These are phyloP conservation scores for Tulasnella sp. DNA, from an alignment of 768 basidiomycete genomes.

Conservation along the genomic window DNA sequence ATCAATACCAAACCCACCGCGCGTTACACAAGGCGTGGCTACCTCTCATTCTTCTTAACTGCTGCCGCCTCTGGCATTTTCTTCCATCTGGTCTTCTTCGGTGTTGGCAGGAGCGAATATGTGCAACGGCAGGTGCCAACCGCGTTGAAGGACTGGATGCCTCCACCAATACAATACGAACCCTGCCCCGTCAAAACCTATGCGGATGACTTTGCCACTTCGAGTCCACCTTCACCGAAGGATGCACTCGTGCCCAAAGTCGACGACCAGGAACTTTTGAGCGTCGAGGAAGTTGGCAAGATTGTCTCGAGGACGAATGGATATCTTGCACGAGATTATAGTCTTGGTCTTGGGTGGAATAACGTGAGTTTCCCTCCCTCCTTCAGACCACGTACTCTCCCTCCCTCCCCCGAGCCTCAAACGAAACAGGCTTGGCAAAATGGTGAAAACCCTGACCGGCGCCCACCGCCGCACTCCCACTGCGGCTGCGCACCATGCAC, in stretches of 20 bases:
- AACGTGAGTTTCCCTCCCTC: conserved; percentile 29
- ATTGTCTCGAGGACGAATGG: conserved; percentile 34
- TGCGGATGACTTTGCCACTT: background rate
- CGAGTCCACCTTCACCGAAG: background rate
- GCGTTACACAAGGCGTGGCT: background rate
- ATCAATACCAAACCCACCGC: conserved; percentile 13
- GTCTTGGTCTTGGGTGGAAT: conserved; percentile 39
- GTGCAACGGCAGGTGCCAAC: conserved; percentile 3
- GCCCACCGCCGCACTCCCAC: too few relatives aligned
- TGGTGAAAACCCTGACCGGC: too few relatives aligned
- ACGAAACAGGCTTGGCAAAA: too few relatives aligned
- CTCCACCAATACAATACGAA: background rate
- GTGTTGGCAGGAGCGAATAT: background rate
- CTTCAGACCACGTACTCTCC: background rate
- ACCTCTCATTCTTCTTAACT: conserved; percentile 17
- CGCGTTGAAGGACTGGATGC: conserved; percentile 12
- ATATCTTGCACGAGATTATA: conserved; percentile 37
- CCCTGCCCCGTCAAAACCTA: background rate
- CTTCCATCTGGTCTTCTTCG: conserved; percentile 19
- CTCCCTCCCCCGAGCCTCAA: too few relatives aligned
- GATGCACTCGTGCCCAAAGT: background rate
- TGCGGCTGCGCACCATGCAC: too few relatives aligned
- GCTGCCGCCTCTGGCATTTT: conserved; percentile 17
- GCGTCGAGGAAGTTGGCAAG: conserved; percentile 27
- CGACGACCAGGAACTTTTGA: conserved; percentile 5